A percentile compares a stretch with the other conserved stretches of the same genome.
phyloP scores from a whole-genome alignment of 441 rosid genomes.

The Manihot esculenta region DNA sequence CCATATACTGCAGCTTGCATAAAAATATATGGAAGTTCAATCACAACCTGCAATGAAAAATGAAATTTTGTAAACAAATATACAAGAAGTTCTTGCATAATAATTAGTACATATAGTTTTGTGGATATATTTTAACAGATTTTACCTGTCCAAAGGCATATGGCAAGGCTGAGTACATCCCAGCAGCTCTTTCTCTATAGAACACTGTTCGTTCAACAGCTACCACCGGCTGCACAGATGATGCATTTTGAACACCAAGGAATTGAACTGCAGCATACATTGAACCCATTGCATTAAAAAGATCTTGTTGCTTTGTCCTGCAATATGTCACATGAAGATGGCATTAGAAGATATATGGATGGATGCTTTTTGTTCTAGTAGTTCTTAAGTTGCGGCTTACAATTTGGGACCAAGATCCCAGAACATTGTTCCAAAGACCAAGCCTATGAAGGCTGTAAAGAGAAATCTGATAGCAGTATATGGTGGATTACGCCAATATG shows the following conservation, averaged over 20 bases:
- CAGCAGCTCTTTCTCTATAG: slow-evolving; percentile 75
- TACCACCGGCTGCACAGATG: slow-evolving; percentile 57
- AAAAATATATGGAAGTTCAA: slow-evolving; percentile 65
- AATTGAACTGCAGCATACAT: slow-evolving; percentile 64
- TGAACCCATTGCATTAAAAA: slow-evolving; percentile 66
- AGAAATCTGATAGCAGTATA: slow-evolving; percentile 74
- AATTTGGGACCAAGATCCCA: slow-evolving; percentile 71
- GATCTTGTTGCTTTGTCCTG: slow-evolving; percentile 48
- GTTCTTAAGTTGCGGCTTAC: slow-evolving; percentile 33
- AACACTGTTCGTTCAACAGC: slow-evolving; percentile 61
- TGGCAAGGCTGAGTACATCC: slow-evolving; percentile 71
- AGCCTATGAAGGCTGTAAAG: slow-evolving; percentile 55
- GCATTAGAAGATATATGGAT: neutral
- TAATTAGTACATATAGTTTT: too few relatives aligned
- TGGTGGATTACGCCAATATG: slow-evolving; percentile 81
- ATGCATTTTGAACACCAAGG: slow-evolving; percentile 64
- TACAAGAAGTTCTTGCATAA: too few relatives aligned
- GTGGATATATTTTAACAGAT: neutral
- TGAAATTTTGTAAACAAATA: neutral
- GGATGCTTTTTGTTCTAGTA: neutral
- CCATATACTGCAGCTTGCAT: slow-evolving; percentile 55
- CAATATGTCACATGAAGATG: neutral
- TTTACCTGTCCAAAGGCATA: slow-evolving; percentile 52
- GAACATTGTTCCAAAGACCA: slow-evolving; percentile 71
- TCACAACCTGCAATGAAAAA: slow-evolving; percentile 42